Evolutionary conservation across 23 red algal genomes (phyloP), one percentile per base, ranked within the genome.

Genomic region (Chondrus crispus): DNA sequence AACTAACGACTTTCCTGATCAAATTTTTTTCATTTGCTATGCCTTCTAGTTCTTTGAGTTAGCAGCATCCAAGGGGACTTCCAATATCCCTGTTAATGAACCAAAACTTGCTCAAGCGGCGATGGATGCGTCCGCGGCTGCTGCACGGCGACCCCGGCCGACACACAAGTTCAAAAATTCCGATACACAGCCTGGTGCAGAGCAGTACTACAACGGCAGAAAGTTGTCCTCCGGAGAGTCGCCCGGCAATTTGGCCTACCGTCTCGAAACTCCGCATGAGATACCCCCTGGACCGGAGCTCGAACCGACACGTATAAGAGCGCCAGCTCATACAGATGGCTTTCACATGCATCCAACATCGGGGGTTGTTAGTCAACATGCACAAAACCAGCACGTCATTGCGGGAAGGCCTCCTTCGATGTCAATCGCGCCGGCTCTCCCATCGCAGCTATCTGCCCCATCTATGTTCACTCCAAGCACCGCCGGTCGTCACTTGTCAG

Each of bases 61-160:
- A 46, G 3, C 62, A 12, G 89, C 77, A 28, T 39, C 89, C 32
- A 92, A 82, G 75, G 79, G 75, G 9, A 66, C 72, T 36, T 82
- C 75, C 13, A 84, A 92, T 50, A 92, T 92, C 26, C 89, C 89
- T 12, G 38, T 73, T 10, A 92, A 92, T 46, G 89, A 92, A 62
- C 89, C 89, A 45, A 39, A 57, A 28, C 51, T 92, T 38, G 76
- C 89, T 8, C 54, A 82, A 49, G 89, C 89, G 5, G 89, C 89
- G 5, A 62, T 70, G 49, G 76, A 84, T 54, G 89, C 89, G 7
- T 50, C 89, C 3, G 12, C 54, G 19, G 89, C 62, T 42, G 89
- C 89, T 35, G 75, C 55, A 2, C 38, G 42, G 24, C 75, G 89
- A 6, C 89, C 76, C 20, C 19, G 89, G 19, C 89, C 89, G 28